Base-by-base conservation (phyloP, 2,329 filamentous ascomycete species). In the Aspergillus chevalieri region DNA sequence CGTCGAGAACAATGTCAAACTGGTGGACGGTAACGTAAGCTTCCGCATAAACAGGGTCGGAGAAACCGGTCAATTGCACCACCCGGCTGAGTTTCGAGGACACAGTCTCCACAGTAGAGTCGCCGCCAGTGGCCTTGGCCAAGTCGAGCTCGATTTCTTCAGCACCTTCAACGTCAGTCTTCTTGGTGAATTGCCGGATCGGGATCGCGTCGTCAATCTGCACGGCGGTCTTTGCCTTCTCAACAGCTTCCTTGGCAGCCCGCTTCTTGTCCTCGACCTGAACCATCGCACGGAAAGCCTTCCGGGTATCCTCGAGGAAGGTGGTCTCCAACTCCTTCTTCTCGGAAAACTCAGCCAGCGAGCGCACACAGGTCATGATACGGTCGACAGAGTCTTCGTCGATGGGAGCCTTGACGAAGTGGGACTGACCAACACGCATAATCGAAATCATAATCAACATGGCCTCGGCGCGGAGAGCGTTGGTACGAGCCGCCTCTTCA, bases 391-490 rank as follows among this genome's bases (percentile, higher is more conserved):
- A 96, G 68, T 98, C 93, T 68, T 98, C 93, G 55, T 98, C 93
- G 56, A 98, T 97, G 2, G 90, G 88, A 1, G 89, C 87, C 76
- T 97, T 97, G 65, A 95, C 93, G 60, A 98, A 98, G 56, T 95
- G 89, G n/a, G 92, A 97, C 72, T 98, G 93, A 38, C 93, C 93
- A 52, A 96, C 93, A 45, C 93, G 90, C 58, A 98, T 89, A 59
- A 98, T 94, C 4, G 93, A 97, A 61, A 98, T 95, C 91, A 97
- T 95, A 67, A 98, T 97, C 47, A 98, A 80, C 93, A 98, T 98
- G 42, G 93, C 93, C 71, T 98, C 93, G 3, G 93, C 93, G 45
- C 89, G 86, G 22, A 98, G 80, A 26, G 92, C 91, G 62, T 98
- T 98, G 26, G 92, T 97, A 36, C 93, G 86, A 41, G 88, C 87